Base-by-base conservation (phyloP, 1,139 yeast genomes). In the Diutina neorugosa region DNA sequence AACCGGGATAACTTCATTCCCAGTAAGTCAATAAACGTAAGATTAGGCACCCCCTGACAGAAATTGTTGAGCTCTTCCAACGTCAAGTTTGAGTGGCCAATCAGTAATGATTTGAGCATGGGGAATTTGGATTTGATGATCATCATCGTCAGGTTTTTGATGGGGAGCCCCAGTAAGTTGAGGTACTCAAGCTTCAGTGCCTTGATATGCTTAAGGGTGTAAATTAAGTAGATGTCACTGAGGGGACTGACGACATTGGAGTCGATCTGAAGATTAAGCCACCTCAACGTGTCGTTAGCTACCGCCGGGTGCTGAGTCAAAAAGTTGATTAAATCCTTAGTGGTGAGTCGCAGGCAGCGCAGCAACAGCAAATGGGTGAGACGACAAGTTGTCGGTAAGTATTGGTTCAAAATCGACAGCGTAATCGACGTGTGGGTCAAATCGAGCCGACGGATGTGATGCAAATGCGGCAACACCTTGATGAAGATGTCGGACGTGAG, bases 221-320 rank as follows among this genome's bases (percentile, higher is more conserved):
- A 76, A 64, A 83, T 68, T 57, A 84, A 71, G 55, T 77, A 90
- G 61, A 76, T 76, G 52, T 80, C 81, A 42, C 76, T 78, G 60
- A 84, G 73, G 1, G 86, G 82, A 14, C 84, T 75, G 7, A 81
- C 81, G 52, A 84, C 82, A 59, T 87, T 76, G 55, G 83, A 75
- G 62, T 86, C 93, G 56, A 82, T 82, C 65, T 86, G 88, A 53
- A 89, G 69, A 61, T 83, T 87, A 41, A 89, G 75, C 96, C 96
- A 89, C 55, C 76, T 74, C 52, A 89, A 70, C 25, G 80, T 71
- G 37, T 75, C 77, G 53, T 71, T 67, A 20, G 76, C 69, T 1
- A 86, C 80, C 0, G 93, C 78, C 0, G 93, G 91, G 67, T 88
- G 94, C 56, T 79, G 76, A 2, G 84, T 76, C 59, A 90, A 73